These are phyloP conservation scores for Davidsoniella australis DNA, from an alignment of 2,329 filamentous ascomycete species.

Conservation along the genomic window DNA sequence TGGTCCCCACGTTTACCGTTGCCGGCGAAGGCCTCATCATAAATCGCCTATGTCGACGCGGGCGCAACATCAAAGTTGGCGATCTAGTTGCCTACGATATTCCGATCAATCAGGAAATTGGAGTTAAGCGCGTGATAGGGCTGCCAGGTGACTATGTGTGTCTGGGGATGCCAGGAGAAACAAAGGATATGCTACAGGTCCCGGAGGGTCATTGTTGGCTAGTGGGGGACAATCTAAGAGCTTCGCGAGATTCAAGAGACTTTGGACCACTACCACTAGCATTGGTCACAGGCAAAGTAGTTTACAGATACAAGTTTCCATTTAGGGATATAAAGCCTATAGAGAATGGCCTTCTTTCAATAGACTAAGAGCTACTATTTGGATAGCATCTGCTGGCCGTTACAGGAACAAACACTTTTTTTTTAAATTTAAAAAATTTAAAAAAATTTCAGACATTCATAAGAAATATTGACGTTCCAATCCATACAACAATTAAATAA, in stretches of 20 bases:
- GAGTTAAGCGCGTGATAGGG: conserved; percentile 65
- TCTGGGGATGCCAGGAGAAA: conserved; percentile 38
- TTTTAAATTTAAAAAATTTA: no score
- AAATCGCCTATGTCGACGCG: conserved; percentile 49
- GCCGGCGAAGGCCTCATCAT: conserved; percentile 53
- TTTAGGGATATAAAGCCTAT: conserved; percentile 28
- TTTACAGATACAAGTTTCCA: conserved; percentile 40
- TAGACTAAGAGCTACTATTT: background rate
- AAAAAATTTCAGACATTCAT: no score
- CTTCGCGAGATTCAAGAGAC: conserved; percentile 69
- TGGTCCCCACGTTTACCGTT: conserved; percentile 69
- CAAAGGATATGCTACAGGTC: conserved; percentile 39
- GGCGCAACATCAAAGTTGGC: conserved; percentile 51
- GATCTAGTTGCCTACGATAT: conserved; percentile 69
- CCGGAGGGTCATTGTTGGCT: conserved; percentile 87
- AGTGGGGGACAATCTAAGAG: conserved; percentile 70
- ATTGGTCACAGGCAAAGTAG: conserved; percentile 66
- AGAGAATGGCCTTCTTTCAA: conserved; percentile 24
- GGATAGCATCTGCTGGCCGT: no score
- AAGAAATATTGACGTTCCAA: no score
- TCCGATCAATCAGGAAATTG: conserved; percentile 42
- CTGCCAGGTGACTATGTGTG: conserved; percentile 63
- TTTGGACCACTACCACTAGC: conserved; percentile 79
- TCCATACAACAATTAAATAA: no score
- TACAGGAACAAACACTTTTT: no score